These are phyloP conservation scores for Penicillium sp. DNA, from an alignment of 2,329 filamentous ascomycete species.

Conservation along the genomic window DNA sequence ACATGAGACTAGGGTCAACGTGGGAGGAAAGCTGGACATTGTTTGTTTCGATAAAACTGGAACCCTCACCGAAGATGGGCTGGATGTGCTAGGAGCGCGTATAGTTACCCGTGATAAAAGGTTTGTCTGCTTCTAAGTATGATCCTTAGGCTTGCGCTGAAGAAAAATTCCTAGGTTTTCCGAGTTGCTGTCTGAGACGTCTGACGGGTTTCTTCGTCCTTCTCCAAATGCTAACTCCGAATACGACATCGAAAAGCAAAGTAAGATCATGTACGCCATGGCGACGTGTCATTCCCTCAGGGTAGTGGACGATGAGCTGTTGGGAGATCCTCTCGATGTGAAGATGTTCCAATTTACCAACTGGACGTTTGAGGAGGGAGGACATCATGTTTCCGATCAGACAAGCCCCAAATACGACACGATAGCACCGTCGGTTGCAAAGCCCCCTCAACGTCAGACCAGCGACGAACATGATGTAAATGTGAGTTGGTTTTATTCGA, in stretches of 20 bases:
- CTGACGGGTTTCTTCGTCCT: slow-evolving; percentile 56
- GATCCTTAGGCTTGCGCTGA: slow-evolving; percentile 13
- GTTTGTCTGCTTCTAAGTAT: slow-evolving; percentile 22
- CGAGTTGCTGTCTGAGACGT: slow-evolving; percentile 66
- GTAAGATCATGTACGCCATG: slow-evolving; percentile 86
- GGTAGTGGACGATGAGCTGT: slow-evolving; percentile 79
- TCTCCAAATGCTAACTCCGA: slow-evolving; percentile 57
- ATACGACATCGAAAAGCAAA: slow-evolving; percentile 60
- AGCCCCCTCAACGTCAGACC: slow-evolving; percentile 61
- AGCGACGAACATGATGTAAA: slow-evolving; percentile 18
- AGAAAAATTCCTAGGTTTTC: slow-evolving; percentile 57
- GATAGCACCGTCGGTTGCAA: slow-evolving; percentile 73
- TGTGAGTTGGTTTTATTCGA: slow-evolving; percentile 17
- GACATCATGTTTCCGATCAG: slow-evolving; percentile 64
- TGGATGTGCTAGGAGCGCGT: slow-evolving; percentile 87
- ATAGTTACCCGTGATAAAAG: slow-evolving; percentile 65
- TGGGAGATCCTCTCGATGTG: slow-evolving; percentile 90
- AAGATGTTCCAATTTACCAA: slow-evolving; percentile 98
- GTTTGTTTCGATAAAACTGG: slow-evolving; percentile 99
- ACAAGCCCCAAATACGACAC: slow-evolving; percentile 76
- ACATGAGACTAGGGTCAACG: slow-evolving; percentile 67
- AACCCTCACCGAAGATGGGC: slow-evolving; percentile 92
- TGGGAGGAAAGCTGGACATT: slow-evolving; percentile 91
- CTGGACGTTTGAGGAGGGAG: slow-evolving; percentile 85
- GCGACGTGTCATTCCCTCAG: slow-evolving; percentile 93